Conservation (phyloP, 2,329 filamentous ascomycete species). For the Claviceps sp. region DNA sequence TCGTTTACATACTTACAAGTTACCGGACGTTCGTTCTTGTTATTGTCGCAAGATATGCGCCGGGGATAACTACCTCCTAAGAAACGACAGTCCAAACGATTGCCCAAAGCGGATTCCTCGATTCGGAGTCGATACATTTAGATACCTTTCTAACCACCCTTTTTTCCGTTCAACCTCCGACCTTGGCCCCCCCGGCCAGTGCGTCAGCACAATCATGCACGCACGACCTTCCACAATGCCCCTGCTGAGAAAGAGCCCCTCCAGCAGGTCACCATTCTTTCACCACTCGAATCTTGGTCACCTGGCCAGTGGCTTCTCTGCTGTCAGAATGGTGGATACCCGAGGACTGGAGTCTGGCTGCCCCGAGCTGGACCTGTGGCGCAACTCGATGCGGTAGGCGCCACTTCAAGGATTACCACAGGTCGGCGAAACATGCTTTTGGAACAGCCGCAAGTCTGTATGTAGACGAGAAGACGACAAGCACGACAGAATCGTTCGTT, state of each 20-base stretch:
- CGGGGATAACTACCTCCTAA: too few species aligned
- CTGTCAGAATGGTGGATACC: constrained; percentile 1
- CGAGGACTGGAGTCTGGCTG: not conserved
- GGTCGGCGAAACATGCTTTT: not conserved
- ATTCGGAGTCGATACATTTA: too few species aligned
- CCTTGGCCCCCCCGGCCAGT: not conserved
- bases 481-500: too few species aligned
- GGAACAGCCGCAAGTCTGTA: not conserved
- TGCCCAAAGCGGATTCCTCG: not conserved
- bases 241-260: not conserved
- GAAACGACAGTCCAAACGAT: too few species aligned
- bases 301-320: not conserved
- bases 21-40: too few species aligned
- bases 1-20: too few species aligned
- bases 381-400: not conserved
- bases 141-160: not conserved
- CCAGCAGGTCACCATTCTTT: not conserved
- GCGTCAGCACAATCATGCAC: not conserved
- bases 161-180: not conserved
- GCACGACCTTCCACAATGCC: not conserved
- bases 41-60: too few species aligned
- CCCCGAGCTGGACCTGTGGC: constrained; percentile 1
- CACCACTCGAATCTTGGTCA: not conserved
- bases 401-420: not conserved
- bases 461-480: not conserved